Evolutionary conservation across 176 grass and related monocot genomes (phyloP).

Genomic region (Miscanthus lutarioriparius): DNA sequence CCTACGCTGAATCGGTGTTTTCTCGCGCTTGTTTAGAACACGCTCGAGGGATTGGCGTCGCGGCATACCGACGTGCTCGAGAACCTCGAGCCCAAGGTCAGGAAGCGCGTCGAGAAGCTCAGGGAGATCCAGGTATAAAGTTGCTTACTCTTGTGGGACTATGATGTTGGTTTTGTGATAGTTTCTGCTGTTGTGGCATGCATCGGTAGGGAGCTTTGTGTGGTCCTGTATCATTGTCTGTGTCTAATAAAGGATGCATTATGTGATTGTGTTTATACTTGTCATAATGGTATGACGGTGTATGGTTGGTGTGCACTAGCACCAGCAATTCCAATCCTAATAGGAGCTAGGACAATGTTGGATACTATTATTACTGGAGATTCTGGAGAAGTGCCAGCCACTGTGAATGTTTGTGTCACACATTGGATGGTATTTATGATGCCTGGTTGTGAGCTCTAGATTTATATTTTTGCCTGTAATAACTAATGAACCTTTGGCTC

Average conservation of each 20-base stretch:
- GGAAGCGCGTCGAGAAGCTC: constrained; percentile 82
- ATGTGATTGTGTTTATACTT: neutral
- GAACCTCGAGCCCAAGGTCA: constrained; percentile 68
- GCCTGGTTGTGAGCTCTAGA: neutral
- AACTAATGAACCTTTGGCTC: neutral
- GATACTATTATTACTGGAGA: neutral
- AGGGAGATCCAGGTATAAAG: constrained; percentile 71
- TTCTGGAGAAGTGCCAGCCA: neutral
- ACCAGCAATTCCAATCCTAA: neutral
- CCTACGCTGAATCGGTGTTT: constrained; percentile 4
- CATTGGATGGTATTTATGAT: neutral
- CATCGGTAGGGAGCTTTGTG: neutral
- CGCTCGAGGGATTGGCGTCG: constrained; percentile 67
- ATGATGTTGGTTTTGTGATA: neutral
- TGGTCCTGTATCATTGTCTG: constrained; percentile 17
- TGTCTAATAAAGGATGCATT: neutral
- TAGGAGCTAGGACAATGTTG: neutral
- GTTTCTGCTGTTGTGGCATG: neutral
- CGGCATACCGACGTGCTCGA: constrained; percentile 66
- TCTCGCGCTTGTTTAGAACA: constrained; percentile 42
- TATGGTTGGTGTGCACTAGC: neutral
- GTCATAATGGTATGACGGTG: neutral
- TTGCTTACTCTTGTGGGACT: neutral
- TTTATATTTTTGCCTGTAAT: neutral
- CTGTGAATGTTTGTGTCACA: neutral